Percentiles rank a stretch among this genome's conserved stretches.
phyloP scores from a whole-genome alignment of 2,329 filamentous ascomycete species.

The Hymenoscyphus fraxineus region DNA sequence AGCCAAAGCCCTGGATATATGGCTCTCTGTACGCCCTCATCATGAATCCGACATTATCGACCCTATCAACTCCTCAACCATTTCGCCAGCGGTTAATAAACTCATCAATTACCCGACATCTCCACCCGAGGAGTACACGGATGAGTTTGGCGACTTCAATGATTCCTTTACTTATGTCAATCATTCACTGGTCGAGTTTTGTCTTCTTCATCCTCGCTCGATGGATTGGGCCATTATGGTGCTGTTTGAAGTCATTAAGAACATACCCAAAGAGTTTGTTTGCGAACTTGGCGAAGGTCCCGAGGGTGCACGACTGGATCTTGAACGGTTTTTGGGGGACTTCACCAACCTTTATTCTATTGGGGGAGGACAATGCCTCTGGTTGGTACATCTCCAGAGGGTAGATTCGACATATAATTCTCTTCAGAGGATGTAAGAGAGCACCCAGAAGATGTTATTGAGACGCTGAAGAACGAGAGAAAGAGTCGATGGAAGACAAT shows the following conservation, averaged over 20 bases:
- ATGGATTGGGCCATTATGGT: not conserved
- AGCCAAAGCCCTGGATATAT: not conserved
- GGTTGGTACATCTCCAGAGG: not conserved
- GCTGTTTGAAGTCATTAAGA: not conserved
- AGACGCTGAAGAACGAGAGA: not conserved
- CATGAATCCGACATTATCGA: not conserved
- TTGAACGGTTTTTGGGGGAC: not conserved
- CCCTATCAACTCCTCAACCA: not conserved
- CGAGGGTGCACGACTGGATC: not conserved
- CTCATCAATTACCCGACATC: not conserved
- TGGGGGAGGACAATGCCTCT: not conserved
- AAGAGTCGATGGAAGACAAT: not conserved
- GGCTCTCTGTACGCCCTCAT: not conserved
- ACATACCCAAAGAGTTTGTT: not conserved
- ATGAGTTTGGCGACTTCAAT: not conserved
- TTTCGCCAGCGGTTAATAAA: not conserved
- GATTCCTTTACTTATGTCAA: not conserved
- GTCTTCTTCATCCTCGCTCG: not conserved
- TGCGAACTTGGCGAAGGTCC: not conserved
- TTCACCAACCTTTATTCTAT: not conserved
- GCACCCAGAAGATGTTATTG: not conserved
- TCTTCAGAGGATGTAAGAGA: not conserved
- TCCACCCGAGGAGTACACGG: not conserved
- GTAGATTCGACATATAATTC: not conserved
- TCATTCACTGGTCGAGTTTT: not conserved